These are phyloP conservation scores for Dentipellis sp. DNA, from an alignment of 768 basidiomycete genomes.

Conservation along the genomic window DNA sequence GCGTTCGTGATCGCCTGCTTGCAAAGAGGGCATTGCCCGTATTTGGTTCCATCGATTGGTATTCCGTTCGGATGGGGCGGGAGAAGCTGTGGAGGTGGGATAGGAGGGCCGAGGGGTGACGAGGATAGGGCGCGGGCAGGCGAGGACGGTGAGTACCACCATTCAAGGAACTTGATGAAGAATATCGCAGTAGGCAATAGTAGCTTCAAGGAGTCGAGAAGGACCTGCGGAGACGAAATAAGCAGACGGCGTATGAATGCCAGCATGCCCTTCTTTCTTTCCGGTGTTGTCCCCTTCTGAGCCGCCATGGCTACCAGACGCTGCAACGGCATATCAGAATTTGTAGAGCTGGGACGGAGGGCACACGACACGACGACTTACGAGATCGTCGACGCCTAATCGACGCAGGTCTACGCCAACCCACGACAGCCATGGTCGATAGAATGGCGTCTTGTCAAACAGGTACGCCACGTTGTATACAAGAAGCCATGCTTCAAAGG, in stretches of 20 bases:
- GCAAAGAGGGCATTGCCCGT: constrained; percentile 86
- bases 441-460: constrained; percentile 77
- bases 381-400: constrained; percentile 70
- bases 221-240: constrained; percentile 43
- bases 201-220: constrained; percentile 71
- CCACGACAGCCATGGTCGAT: constrained; percentile 88
- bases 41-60: constrained; percentile 49
- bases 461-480: constrained; percentile 83
- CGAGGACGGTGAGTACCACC: constrained; percentile 97
- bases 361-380: constrained; percentile 26
- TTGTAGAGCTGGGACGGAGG: background rate
- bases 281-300: constrained; percentile 12
- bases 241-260: constrained; percentile 39
- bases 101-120: constrained; percentile 52
- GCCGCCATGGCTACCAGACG: constrained; percentile 17
- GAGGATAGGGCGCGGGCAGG: constrained; percentile 67
- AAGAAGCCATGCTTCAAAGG: constrained; percentile 77
- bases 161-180: constrained; percentile 93
- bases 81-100: constrained; percentile 72
- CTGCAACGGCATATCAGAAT: constrained; percentile 12
- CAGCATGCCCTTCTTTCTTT: constrained; percentile 27
- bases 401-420: constrained; percentile 78
- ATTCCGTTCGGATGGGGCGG: constrained; percentile 67
- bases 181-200: constrained; percentile 87
- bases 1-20: constrained; percentile 67